A percentile compares a stretch with the other conserved stretches of the same genome.
Evolutionary conservation across 176 grass and related monocot genomes (phyloP).

Genomic region (Cenchrus fungigraminus): DNA sequence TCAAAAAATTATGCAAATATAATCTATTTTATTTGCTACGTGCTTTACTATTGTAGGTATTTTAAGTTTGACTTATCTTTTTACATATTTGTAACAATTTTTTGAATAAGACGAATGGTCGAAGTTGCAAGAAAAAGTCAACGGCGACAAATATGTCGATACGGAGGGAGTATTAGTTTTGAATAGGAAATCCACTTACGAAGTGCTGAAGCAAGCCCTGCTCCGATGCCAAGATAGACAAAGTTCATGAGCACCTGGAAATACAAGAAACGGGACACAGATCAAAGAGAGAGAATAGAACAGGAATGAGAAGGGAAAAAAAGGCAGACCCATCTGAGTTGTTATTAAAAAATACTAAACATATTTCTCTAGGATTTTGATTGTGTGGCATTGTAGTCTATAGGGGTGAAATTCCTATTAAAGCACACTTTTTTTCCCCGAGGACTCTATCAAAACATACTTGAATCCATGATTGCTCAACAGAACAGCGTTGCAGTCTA

Average conservation of each 20-base stretch:
- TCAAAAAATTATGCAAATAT: no score
- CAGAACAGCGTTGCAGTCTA: background rate
- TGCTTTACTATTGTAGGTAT: no score
- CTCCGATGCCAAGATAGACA: constrained; percentile 76
- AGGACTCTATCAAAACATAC: background rate
- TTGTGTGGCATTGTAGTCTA: background rate
- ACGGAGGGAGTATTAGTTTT: background rate
- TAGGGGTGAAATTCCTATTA: background rate
- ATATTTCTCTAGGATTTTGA: background rate
- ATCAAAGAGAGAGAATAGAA: constrained; percentile 11
- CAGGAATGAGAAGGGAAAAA: background rate
- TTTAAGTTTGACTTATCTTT: no score
- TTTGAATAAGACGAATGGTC: no score
- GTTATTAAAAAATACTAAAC: background rate
- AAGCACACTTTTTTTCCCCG: no score
- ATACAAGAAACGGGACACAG: background rate
- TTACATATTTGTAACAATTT: no score
- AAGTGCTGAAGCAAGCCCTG: constrained; percentile 63
- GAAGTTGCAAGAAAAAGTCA: no score
- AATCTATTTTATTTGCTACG: no score
- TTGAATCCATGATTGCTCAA: background rate
- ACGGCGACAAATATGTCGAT: no score
- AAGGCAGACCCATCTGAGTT: background rate
- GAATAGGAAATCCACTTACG: constrained; percentile 43
- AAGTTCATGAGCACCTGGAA: constrained; percentile 78